Base-by-base conservation (phyloP, 2,329 filamentous ascomycete species). In the Xylaria sp. region DNA sequence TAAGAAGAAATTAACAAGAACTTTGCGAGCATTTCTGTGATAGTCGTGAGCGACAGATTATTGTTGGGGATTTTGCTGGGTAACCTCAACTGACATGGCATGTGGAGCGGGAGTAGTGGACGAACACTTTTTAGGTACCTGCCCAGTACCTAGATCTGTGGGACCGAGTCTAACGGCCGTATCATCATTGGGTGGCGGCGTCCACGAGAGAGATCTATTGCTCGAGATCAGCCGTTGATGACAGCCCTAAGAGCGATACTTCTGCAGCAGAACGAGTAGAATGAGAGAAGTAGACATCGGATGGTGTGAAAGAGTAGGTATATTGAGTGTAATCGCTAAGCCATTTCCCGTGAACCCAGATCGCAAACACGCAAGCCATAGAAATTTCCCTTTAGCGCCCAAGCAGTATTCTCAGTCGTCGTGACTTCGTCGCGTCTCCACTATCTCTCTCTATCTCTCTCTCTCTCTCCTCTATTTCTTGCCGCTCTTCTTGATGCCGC, bases 401-500 rank as follows among this genome's bases (percentile, higher is more conserved):
- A 57, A 43, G 56, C 61, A 58, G 47, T 48, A 49, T 48, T 48
- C 40, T 57, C 56, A 42, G 52, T n/a, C 52, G 26, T 63, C 44
- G 56, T 62, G 46, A 61, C 56, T 55, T 61, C 53, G 55, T 60
- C 26, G 44, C 48, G n/a, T n/a, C n/a, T n/a, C n/a, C n/a, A n/a
- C n/a, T n/a, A n/a, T n/a, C 50, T 54, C 38, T 29, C 45, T 44
- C 42, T 38, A 55, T 43, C 38, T 45, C 48, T 29, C 44, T 48
- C 9, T 34, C 2, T 22, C 5, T 43, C 6, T 41, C 38, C 42
- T 66, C 77, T 82, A 96, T 87, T 97, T 96, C 89, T 97, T 96
- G 75, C 92, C 92, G 59, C 90, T 94, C 85, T 96, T 97, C 87
- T 97, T 97, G 80, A 97, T 96, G 59, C 81, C 75, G 29, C 91